Evolutionary conservation across 371 early-diverging fungal genomes (phyloP), one percentile per base, ranked within the genome.

Genomic region (Rhizomucor pusillus): DNA sequence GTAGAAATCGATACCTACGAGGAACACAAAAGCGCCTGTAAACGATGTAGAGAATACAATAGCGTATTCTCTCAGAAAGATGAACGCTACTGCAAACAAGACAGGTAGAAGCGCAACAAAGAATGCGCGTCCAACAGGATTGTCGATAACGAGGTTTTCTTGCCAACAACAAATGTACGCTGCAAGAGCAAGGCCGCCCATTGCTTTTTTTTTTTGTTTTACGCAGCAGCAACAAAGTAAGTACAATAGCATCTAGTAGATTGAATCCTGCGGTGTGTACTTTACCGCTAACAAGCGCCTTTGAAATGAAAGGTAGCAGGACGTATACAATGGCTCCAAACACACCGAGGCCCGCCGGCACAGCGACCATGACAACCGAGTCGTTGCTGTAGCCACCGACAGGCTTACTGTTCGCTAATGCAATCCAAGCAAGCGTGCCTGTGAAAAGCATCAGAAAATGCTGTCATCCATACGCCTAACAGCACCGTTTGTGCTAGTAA

Each of bases 151-250:
- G 0, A 59, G 55, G 18, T 69, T 56, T 25, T 59, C 56, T 40
- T 47, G 59, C 73, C 73, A 72, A 29, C 64, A 62, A 22, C 62
- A 49, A 19, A 72, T 61, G 34, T 54, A 72, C 4, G 66, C 49
- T 11, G 66, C 73, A 9, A 72, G 52, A 14, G 52, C 60, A 13
- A 65, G 35, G 2, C 66, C 66, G 14, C 60, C 65, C 39, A 65
- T 20, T 19, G 51, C 62, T 60, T 29, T n/a, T n/a, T n/a, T n/a
- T n/a, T n/a, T n/a, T n/a, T n/a, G n/a, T n/a, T n/a, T n/a, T n/a
- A n/a, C n/a, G n/a, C n/a, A n/a, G n/a, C n/a, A n/a, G n/a, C n/a
- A n/a, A n/a, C n/a, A n/a, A n/a, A n/a, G n/a, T n/a, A n/a, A n/a
- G n/a, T n/a, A n/a, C n/a, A n/a, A n/a, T n/a, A n/a, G n/a, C n/a